Conservation (phyloP, 2,329 filamentous ascomycete genomes). For the Bipolaris victoriae region DNA sequence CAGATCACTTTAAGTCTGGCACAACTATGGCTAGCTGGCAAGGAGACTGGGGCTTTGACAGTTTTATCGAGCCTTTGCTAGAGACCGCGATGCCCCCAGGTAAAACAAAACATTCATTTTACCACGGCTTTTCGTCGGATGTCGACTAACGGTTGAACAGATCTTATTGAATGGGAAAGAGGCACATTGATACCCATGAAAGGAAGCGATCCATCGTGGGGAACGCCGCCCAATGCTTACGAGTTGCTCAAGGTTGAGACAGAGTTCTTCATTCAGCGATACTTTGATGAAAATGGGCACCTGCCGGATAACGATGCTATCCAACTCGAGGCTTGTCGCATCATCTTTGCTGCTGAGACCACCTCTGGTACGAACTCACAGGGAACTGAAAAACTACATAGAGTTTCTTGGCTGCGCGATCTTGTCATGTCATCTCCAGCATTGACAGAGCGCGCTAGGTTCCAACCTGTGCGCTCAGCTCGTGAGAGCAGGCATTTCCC, state of each 20-base stretch:
- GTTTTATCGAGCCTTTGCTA: conserved; percentile 17
- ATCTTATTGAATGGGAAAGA: conserved; percentile 31
- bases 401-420: conserved; percentile 33
- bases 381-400: not conserved
- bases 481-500: conserved; percentile 25
- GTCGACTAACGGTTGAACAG: conserved; percentile 8
- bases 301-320: conserved; percentile 31
- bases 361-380: conserved; percentile 3
- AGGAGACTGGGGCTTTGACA: conserved; percentile 36
- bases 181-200: conserved; percentile 29
- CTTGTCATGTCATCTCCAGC: conserved; percentile 32
- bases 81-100: conserved; percentile 33
- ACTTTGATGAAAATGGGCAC: conserved; percentile 26
- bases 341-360: conserved; percentile 35
- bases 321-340: conserved; percentile 36
- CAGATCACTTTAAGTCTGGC: conserved; percentile 35
- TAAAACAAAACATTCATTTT: not conserved
- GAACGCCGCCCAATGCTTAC: conserved; percentile 33
- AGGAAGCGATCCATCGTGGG: conserved; percentile 29
- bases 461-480: conserved; percentile 26
- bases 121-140: not conserved
- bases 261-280: conserved; percentile 30
- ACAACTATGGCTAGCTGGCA: conserved; percentile 35
- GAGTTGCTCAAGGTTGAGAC: conserved; percentile 36
- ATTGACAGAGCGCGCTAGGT: conserved; percentile 26